Evolutionary conservation across 1,139 yeast genomes (phyloP).

Genomic region (Scheffersomyces quercinus): DNA sequence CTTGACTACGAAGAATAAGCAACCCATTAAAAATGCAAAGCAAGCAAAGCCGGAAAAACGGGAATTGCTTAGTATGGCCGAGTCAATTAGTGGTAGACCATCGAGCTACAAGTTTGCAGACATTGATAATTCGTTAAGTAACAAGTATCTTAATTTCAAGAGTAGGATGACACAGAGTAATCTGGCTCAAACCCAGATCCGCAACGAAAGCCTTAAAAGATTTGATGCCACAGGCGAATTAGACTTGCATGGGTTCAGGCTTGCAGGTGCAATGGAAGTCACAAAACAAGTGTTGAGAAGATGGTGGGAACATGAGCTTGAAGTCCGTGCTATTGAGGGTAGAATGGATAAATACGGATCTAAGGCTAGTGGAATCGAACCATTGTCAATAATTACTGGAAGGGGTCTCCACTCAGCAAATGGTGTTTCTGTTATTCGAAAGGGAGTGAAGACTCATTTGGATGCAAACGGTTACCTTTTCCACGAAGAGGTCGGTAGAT

Average conservation of each 20-base stretch:
- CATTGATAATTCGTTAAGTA: slow-evolving; percentile 4
- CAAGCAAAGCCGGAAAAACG: not conserved
- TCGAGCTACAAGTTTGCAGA: no score
- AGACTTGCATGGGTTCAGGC: slow-evolving; percentile 55
- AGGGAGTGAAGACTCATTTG: slow-evolving; percentile 38
- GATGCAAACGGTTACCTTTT: slow-evolving; percentile 33
- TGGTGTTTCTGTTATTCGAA: slow-evolving; percentile 48
- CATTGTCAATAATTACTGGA: slow-evolving; percentile 54
- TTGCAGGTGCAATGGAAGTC: slow-evolving; percentile 43
- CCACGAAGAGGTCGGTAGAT: slow-evolving; percentile 48
- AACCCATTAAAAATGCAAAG: not conserved
- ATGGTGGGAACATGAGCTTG: slow-evolving; percentile 60
- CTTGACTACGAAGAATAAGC: slow-evolving; percentile 8
- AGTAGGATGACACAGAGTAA: slow-evolving; percentile 1
- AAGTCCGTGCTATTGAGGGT: slow-evolving; percentile 40
- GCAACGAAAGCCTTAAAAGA: not conserved
- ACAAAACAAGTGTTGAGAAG: slow-evolving; percentile 29
- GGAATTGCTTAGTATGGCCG: not conserved
- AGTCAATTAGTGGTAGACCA: not conserved
- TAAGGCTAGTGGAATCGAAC: slow-evolving; percentile 33
- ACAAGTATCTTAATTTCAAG: slow-evolving; percentile 11
- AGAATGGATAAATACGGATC: slow-evolving; percentile 29
- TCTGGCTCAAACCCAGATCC: not conserved
- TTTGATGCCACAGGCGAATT: slow-evolving; percentile 21
- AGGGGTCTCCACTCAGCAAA: slow-evolving; percentile 62